Percentiles rank a stretch among this genome's conserved stretches.
These are phyloP conservation scores for Cordyceps cicadae DNA, from an alignment of 2,329 filamentous ascomycete genomes.

Conservation along the genomic window DNA sequence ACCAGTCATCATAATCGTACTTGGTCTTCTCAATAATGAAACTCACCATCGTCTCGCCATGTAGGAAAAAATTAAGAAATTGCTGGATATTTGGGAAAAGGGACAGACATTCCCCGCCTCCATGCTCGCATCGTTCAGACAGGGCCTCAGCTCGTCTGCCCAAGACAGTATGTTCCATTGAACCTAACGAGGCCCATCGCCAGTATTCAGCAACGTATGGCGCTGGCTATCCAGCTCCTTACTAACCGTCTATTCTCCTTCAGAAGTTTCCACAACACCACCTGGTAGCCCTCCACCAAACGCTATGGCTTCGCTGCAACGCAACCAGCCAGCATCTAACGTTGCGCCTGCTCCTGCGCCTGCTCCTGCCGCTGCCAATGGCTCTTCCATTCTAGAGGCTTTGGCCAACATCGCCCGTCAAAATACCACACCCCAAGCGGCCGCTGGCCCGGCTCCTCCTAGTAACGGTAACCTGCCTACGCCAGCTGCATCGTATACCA, in stretches of 20 bases:
- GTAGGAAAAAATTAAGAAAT: conserved; percentile 89
- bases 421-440: conserved; percentile 30
- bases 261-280: conserved; percentile 65
- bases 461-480: conserved; percentile 29
- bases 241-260: conserved; percentile 30
- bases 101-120: conserved; percentile 78
- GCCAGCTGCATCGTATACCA: conserved; percentile 36
- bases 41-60: conserved; percentile 28
- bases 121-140: conserved; percentile 75
- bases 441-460: conserved; percentile 38
- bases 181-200: neutral
- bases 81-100: conserved; percentile 97
- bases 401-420: conserved; percentile 75
- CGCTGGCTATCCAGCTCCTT: neutral
- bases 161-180: conserved; percentile 42
- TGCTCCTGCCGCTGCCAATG: conserved; percentile 33
- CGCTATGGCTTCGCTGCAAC: conserved; percentile 31
- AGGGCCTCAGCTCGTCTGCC: conserved; percentile 59
- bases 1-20: conserved; percentile 19
- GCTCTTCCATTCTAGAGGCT: conserved; percentile 63
- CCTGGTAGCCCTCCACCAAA: conserved; percentile 50
- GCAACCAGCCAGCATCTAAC: conserved; percentile 8
- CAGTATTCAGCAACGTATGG: neutral
- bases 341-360: conserved; percentile 22
- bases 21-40: conserved; percentile 10